phyloP scores from a whole-genome alignment of 129 eudicot genomes.

The Flaveria brownii region DNA sequence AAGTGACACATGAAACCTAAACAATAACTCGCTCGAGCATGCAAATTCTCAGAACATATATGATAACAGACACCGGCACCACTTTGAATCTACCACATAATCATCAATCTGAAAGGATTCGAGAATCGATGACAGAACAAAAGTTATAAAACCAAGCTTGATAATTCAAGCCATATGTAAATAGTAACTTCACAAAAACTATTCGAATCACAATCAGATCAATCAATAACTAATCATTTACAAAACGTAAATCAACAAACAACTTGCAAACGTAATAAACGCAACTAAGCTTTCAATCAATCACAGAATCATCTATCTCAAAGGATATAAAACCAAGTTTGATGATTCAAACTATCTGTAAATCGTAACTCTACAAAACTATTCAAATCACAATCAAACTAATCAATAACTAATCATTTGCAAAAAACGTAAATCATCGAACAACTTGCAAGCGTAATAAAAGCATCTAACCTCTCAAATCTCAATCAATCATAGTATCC shows the following conservation, averaged over 20 bases:
- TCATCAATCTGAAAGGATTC: neutral
- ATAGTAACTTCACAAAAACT: neutral
- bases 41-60: neutral
- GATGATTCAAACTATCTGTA: neutral
- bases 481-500: neutral
- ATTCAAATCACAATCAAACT: neutral
- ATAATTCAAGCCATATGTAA: neutral
- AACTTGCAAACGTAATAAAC: neutral
- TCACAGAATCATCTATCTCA: neutral
- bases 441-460: neutral
- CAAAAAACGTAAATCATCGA: neutral
- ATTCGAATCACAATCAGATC: neutral
- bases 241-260: neutral
- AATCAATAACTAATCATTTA: neutral
- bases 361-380: neutral
- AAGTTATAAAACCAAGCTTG: neutral
- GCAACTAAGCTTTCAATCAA: neutral
- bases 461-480: neutral
- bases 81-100: neutral
- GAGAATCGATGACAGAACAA: neutral
- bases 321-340: neutral
- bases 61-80: neutral
- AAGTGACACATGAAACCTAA: neutral
- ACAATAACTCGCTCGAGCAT: neutral
- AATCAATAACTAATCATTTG: neutral